phyloP scores from a whole-genome alignment of 176 grass and related monocot species.

The Carex myosuroides region DNA sequence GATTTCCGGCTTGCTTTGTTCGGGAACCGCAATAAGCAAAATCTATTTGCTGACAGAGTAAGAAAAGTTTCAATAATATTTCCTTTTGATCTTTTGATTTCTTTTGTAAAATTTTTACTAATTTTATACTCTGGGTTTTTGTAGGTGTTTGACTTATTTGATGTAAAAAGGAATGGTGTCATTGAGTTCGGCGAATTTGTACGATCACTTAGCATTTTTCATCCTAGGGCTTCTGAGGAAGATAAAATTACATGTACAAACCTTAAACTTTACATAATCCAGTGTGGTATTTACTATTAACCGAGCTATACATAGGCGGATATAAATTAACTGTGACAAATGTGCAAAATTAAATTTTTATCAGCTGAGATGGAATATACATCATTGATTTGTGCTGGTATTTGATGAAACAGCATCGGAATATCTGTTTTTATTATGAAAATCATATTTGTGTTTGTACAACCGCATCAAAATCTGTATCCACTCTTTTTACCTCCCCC shows the following conservation, averaged over 20 bases:
- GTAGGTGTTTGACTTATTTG: constrained; percentile 72
- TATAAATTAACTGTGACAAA: too few relatives aligned
- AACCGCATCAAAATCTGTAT: too few relatives aligned
- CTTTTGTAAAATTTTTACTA: not conserved
- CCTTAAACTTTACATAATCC: not conserved
- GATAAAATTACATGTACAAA: constrained; percentile 39
- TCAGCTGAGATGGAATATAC: not conserved
- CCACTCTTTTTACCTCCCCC: too few relatives aligned
- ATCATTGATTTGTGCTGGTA: not conserved
- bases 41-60: constrained; percentile 65
- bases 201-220: constrained; percentile 54
- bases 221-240: constrained; percentile 39
- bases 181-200: constrained; percentile 67
- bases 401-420: not conserved
- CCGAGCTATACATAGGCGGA: not conserved
- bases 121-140: not conserved
- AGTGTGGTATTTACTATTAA: not conserved
- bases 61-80: not conserved
- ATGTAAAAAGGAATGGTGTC: constrained; percentile 55
- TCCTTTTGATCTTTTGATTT: not conserved
- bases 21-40: constrained; percentile 46
- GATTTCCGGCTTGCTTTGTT: constrained; percentile 57
- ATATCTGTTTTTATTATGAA: not conserved
- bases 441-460: not conserved
- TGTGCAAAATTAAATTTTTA: not conserved